These are phyloP conservation scores for Nevesoporus exiguus DNA, from an alignment of 768 basidiomycete species.

Conservation along the genomic window DNA sequence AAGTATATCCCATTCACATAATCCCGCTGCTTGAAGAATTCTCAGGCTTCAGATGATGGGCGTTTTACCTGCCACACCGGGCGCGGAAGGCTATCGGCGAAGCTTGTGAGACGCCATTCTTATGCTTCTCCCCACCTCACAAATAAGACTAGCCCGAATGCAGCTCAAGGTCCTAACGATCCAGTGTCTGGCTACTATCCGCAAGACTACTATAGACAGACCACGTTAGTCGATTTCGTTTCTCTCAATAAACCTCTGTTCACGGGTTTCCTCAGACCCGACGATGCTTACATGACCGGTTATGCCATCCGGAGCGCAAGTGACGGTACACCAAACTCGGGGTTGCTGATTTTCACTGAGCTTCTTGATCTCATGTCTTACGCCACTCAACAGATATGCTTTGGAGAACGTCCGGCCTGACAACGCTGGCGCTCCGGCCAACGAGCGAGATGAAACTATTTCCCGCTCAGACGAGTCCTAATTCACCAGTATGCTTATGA, in stretches of 20 bases:
- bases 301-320: not conserved
- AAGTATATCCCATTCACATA: constrained; percentile 3
- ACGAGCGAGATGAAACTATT: constrained; percentile 3
- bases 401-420: constrained; percentile 1
- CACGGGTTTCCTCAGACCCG: constrained; percentile 4
- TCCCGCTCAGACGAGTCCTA: constrained; percentile 11
- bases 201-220: constrained; percentile 7
- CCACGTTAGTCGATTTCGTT: constrained; percentile 12
- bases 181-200: constrained; percentile 1
- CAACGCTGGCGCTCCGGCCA: not conserved
- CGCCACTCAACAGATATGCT: constrained; percentile 12
- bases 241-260: not conserved
- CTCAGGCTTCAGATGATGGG: constrained; percentile 5
- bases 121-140: not conserved
- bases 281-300: constrained; percentile 1
- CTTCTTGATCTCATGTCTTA: constrained; percentile 11
- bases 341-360: constrained; percentile 14
- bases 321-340: constrained; percentile 1
- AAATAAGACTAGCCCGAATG: constrained; percentile 7
- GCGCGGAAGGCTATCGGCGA: constrained; percentile 5
- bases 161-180: not conserved
- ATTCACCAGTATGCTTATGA: not conserved
- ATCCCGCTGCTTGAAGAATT: not conserved
- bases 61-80: not conserved
- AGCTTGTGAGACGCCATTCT: constrained; percentile 14